Base-by-base conservation (phyloP, 768 basidiomycete species). In the Tylopilus sp. region DNA sequence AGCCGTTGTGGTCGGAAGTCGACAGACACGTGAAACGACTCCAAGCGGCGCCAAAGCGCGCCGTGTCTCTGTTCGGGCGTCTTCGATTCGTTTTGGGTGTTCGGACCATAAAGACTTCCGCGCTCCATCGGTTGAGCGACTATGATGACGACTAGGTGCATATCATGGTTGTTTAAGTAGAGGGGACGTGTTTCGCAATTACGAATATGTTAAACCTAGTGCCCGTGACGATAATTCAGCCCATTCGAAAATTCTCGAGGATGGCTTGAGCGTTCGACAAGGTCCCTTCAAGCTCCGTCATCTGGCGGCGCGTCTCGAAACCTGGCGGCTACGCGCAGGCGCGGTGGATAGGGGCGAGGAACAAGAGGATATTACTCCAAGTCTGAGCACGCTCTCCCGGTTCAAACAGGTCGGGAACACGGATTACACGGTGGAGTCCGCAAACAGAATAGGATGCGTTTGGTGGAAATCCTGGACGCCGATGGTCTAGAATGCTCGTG, bases 391-490 rank as follows among this genome's bases (percentile, higher is more conserved):
- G 38, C 78, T 99, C 19, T 95, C 95, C 36, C 80, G 92, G 48
- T 99, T 98, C 81, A 99, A 99, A 77, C 86, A 87, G 29, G 93
- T 99, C 25, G 97, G 98, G 74, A 98, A 99, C 73, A 97, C 92
- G 40, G 98, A 98, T 71, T 98, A 99, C 63, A 85, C 76, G 9
- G 87, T 98, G 38, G 97, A 98, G 41, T 99, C 16, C 95, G 84
- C 3, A 92, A 86, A 70, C 87, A 92, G 70, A 95, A 90, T 64
- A 86, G 88, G 41, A 90, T 99, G 90, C 92, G 89, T 67, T 75
- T 99, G 56, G 94, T 99, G 42, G 95, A 96, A 7, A 98, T 98
- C 56, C 97, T 98, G 68, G 97, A 96, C 13, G 86, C 96, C 2
- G 96, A 98, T 70, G 87, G n/a, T 77, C 76, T 46, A 89, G 86